A percentile compares a stretch with the other conserved stretches of the same genome.
Evolutionary conservation across 768 basidiomycete species (phyloP).

Genomic region (Rhizopogon vinicolor): DNA sequence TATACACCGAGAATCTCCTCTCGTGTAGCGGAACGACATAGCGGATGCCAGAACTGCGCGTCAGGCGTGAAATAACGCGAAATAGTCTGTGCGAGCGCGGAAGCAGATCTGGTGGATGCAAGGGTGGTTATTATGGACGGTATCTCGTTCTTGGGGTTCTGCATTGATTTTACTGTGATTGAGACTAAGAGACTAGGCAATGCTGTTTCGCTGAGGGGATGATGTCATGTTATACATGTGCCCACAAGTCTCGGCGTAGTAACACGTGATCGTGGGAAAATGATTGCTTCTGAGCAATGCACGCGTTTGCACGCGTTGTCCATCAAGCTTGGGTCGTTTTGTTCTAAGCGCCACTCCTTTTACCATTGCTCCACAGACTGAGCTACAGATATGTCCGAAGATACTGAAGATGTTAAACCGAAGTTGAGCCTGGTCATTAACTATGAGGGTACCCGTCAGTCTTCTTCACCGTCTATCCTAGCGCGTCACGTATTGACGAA

Average conservation of each 20-base stretch:
- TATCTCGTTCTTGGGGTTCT: constrained; percentile 52
- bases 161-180: constrained; percentile 31
- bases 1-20: constrained; percentile 53
- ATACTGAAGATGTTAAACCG: constrained; percentile 56
- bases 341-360: neutral
- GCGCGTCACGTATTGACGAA: constrained; percentile 6
- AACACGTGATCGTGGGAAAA: constrained; percentile 1
- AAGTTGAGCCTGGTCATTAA: constrained; percentile 60
- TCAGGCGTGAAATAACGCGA: constrained; percentile 48
- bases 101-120: constrained; percentile 43
- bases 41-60: constrained; percentile 54
- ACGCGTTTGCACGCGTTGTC: constrained; percentile 14
- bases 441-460: constrained; percentile 52
- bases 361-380: neutral
- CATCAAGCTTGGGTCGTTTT: neutral
- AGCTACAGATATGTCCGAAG: constrained; percentile 20
- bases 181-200: too few relatives aligned
- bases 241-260: too few relatives aligned
- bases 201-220: too few relatives aligned
- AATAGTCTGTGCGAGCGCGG: constrained; percentile 43
- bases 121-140: constrained; percentile 37
- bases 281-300: neutral
- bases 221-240: too few relatives aligned
- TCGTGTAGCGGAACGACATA: constrained; percentile 53
- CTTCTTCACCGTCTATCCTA: neutral